These are phyloP conservation scores for Cercospora beticola DNA, from an alignment of 2,329 filamentous ascomycete genomes.

Conservation along the genomic window DNA sequence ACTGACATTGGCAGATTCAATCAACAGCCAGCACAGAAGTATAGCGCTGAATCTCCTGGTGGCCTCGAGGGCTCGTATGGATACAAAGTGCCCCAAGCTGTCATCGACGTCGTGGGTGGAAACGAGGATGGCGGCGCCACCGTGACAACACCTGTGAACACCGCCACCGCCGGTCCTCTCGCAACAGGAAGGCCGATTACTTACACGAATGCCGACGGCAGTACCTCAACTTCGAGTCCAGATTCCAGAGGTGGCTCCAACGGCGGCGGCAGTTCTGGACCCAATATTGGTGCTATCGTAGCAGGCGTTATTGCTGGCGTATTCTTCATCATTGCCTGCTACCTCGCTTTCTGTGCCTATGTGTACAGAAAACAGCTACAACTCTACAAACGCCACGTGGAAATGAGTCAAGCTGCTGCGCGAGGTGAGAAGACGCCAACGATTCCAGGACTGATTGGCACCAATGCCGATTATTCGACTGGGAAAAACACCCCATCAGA, in stretches of 20 bases:
- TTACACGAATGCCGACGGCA: conserved; percentile 57
- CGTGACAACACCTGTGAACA: conserved; percentile 60
- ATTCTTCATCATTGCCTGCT: conserved; percentile 60
- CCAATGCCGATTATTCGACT: conserved; percentile 16
- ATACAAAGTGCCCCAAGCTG: conserved; percentile 67
- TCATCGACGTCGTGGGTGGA: conserved; percentile 68
- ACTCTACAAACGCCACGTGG: conserved; percentile 69
- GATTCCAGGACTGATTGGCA: conserved; percentile 34
- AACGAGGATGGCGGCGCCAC: conserved; percentile 67
- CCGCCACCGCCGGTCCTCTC: conserved; percentile 66
- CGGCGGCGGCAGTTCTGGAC: conserved; percentile 15
- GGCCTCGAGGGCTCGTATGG: conserved; percentile 61
- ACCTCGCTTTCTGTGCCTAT: conserved; percentile 71
- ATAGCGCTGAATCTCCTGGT: conserved; percentile 48
- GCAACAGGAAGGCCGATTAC: conserved; percentile 68
- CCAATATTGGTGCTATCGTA: conserved; percentile 56
- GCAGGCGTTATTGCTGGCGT: conserved; percentile 65
- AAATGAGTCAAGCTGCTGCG: conserved; percentile 54
- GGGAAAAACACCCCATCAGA: conserved; percentile 20
- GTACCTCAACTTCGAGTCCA: conserved; percentile 47
- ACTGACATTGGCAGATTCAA: conserved; percentile 42
- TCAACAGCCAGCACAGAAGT: conserved; percentile 53
- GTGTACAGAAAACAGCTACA: conserved; percentile 69
- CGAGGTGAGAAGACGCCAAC: conserved; percentile 41
- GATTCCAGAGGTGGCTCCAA: conserved; percentile 37